These are phyloP conservation scores for Alternaria hordeiaustralica DNA, from an alignment of 2,329 filamentous ascomycete genomes.

Conservation along the genomic window DNA sequence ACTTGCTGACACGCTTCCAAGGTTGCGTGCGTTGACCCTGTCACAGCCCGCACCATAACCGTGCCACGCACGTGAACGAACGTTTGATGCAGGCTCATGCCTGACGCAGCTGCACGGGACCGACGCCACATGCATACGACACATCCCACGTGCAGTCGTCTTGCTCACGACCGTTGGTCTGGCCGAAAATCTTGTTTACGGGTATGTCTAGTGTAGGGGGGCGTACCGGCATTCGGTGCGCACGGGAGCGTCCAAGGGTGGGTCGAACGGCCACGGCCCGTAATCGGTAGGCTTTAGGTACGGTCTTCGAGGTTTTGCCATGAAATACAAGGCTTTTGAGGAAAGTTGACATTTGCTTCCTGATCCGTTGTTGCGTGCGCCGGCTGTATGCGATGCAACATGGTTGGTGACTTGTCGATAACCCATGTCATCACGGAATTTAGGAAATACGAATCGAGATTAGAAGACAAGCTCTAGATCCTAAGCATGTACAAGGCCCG, in stretches of 20 bases:
- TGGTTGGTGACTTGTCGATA: neutral
- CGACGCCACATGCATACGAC: neutral
- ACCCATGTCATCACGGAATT: neutral
- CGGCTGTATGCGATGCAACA: neutral
- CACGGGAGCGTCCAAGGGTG: constrained; percentile 19
- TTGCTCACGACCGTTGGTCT: neutral
- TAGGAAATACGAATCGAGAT: neutral
- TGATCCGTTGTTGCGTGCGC: constrained; percentile 13
- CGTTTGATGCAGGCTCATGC: constrained; percentile 4
- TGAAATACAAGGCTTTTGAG: neutral
- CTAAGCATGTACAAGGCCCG: neutral
- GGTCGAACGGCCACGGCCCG: constrained; percentile 27
- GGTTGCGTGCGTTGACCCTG: constrained; percentile 5
- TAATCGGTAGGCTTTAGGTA: constrained; percentile 11
- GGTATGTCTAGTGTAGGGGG: constrained; percentile 1
- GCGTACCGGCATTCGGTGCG: constrained; percentile 14
- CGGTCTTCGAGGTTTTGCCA: neutral
- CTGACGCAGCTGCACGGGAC: neutral
- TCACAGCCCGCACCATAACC: neutral
- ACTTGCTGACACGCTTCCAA: neutral
- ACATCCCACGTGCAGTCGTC: neutral
- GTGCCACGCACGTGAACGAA: constrained; percentile 9
- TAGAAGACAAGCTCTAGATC: neutral
- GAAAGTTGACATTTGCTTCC: constrained; percentile 1
- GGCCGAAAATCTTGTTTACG: neutral